Evolutionary conservation across 169 alveolate genomes (phyloP).

Genomic region (Plasmodium relictum): DNA sequence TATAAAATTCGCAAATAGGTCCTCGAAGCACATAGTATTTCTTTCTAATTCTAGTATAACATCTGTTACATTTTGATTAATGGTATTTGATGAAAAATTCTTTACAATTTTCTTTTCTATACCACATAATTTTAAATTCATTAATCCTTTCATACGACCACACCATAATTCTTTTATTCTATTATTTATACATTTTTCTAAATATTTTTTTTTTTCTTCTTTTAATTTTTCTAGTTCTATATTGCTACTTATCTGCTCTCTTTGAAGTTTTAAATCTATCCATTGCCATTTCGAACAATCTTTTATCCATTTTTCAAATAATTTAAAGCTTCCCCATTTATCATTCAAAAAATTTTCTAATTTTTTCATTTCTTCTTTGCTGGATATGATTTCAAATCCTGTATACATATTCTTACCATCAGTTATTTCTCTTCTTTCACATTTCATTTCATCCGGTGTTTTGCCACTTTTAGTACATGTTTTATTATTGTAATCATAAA

Average conservation of each 20-base stretch:
- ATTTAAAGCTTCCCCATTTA: constrained; percentile 66
- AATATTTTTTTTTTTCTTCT: constrained; percentile 58
- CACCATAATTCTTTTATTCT: constrained; percentile 75
- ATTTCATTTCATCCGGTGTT: not conserved
- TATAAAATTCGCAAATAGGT: constrained; percentile 22
- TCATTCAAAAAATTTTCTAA: constrained; percentile 50
- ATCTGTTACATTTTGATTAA: constrained; percentile 33
- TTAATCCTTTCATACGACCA: constrained; percentile 71
- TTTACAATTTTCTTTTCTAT: constrained; percentile 57
- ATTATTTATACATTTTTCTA: constrained; percentile 68
- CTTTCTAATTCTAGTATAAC: constrained; percentile 65
- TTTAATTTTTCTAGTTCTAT: constrained; percentile 59
- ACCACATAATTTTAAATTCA: constrained; percentile 40
- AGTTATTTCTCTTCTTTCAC: not conserved
- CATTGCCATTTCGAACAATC: constrained; percentile 76
- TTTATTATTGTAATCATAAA: not conserved
- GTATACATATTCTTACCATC: not conserved
- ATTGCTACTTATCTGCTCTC: constrained; percentile 44
- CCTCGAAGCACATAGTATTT: constrained; percentile 64
- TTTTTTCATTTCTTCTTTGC: constrained; percentile 54
- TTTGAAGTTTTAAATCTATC: constrained; percentile 70
- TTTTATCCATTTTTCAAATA: constrained; percentile 67
- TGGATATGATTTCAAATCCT: constrained; percentile 58
- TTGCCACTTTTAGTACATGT: not conserved
- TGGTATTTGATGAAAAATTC: constrained; percentile 16